Base-by-base conservation (phyloP, 805 yeast genomes). In the Kuraishia ogatae region DNA sequence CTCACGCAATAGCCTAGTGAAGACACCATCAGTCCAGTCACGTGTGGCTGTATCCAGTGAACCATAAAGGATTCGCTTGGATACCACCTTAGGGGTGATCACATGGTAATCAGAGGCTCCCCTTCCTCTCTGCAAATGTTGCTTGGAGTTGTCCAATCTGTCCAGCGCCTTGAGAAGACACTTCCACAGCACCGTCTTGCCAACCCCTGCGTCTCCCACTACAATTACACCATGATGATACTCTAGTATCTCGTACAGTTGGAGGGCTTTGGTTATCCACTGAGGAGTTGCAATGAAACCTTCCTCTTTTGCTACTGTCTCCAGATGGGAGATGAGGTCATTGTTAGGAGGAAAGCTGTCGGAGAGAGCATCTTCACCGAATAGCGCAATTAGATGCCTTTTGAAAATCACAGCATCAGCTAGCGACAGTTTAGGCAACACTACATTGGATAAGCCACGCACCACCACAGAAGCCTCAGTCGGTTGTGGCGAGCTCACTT, bases 11-110 rank as follows among this genome's bases (percentile, higher is more conserved):
- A 85, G 76, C 10, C 80, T 67, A 0, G 96, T 88, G 53, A 92
- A 77, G 10, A 92, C 64, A 5, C 98, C 98, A 69, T 93, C 98
- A 1, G 79, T 80, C 97, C 97, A 93, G 54, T 93, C 97, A 29
- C 96, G 71, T 0, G 97, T 91, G 0, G 89, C 76, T 1, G 78
- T 68, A 60, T 92, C 96, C 39, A 92, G 66, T 2, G 69, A 61
- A 1, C 98, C 98, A 65, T 79, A 89, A 1, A 93, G 68, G 0
- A 75, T 71, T 2, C 76, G 81, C 62, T 92, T 93, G 0, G 81
- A 66, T 56, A 89, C 59, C 0, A 87, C 87, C 62, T 92, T 91
- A 1, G 96, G 84, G 65, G 92, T 96, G 50, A 93, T 78, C 1
- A 72, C 67, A 57, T 76, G 76, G 4, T 66, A 60, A 0, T 74